phyloP scores from a whole-genome alignment of 371 early-diverging fungal genomes.

The Mortierella sp. region DNA sequence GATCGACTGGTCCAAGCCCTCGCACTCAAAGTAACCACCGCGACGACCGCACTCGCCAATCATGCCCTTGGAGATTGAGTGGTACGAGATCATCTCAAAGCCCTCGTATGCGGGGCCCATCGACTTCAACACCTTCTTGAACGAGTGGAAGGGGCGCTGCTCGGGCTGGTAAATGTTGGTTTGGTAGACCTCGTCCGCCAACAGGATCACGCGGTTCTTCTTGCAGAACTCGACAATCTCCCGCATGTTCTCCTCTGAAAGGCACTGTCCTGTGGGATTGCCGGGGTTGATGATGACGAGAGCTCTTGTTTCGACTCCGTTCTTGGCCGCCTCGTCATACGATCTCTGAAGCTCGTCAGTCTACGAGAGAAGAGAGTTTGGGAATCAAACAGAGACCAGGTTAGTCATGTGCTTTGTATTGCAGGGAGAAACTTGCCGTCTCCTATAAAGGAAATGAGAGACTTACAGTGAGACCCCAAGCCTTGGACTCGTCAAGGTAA shows the following conservation, averaged over 20 bases:
- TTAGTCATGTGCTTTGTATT: not conserved
- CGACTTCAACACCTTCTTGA: constrained; percentile 89
- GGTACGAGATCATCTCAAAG: constrained; percentile 95
- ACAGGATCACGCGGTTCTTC: constrained; percentile 82
- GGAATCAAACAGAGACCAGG: not conserved
- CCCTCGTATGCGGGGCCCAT: constrained; percentile 74
- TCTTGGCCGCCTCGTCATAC: constrained; percentile 75
- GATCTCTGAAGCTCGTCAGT: constrained; percentile 72
- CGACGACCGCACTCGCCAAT: constrained; percentile 98
- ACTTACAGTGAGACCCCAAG: constrained; percentile 83
- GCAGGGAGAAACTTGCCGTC: not conserved
- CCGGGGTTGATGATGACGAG: constrained; percentile 98
- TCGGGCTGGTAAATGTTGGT: constrained; percentile 90
- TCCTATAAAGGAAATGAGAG: not conserved
- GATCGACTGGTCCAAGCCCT: constrained; percentile 82
- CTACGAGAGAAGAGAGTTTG: constrained; percentile 12
- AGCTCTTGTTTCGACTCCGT: constrained; percentile 91
- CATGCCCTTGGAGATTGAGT: constrained; percentile 97
- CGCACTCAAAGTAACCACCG: constrained; percentile 97
- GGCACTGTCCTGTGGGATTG: constrained; percentile 97
- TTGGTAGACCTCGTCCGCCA: constrained; percentile 99
- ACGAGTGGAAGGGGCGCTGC: constrained; percentile 91
- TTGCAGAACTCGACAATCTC: constrained; percentile 93
- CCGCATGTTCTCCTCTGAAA: constrained; percentile 85
- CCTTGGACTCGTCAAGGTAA: constrained; percentile 87